These are phyloP conservation scores for Pseudevernia furfuracea DNA, from an alignment of 495 filamentous ascomycete species.

Conservation along the genomic window DNA sequence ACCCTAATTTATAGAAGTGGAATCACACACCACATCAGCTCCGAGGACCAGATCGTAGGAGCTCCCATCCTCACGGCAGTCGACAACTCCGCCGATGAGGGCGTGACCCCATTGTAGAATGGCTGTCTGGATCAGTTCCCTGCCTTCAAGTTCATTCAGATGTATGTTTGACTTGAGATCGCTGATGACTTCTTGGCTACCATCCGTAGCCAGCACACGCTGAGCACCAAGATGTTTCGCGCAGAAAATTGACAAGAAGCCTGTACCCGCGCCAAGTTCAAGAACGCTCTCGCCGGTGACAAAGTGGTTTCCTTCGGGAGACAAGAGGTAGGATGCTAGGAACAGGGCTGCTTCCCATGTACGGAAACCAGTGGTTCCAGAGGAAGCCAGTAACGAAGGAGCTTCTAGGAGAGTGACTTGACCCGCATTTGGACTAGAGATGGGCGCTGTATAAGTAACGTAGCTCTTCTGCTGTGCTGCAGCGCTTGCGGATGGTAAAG, in stretches of 20 bases:
- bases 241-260: constrained; percentile 74
- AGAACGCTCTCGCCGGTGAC: constrained; percentile 56
- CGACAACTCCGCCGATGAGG: constrained; percentile 27
- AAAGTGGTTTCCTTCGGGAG: constrained; percentile 33
- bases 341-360: constrained; percentile 95
- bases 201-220: constrained; percentile 69
- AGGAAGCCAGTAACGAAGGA: constrained; percentile 60
- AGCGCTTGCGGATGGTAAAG: constrained; percentile 49
- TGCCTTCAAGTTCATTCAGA: constrained; percentile 53
- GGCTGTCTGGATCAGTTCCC: constrained; percentile 36
- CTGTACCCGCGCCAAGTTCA: constrained; percentile 87
- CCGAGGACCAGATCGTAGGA: constrained; percentile 35
- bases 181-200: constrained; percentile 64
- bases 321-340: constrained; percentile 64
- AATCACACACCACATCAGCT: constrained; percentile 37
- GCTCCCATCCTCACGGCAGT: constrained; percentile 21
- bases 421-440: constrained; percentile 23
- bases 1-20: background rate
- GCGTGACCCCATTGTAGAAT: constrained; percentile 56
- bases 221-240: constrained; percentile 61
- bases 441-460: constrained; percentile 60
- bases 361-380: constrained; percentile 75
- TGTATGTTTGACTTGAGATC: constrained; percentile 58
- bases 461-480: constrained; percentile 68
- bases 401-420: constrained; percentile 60